Evolutionary conservation across 768 basidiomycete species (phyloP).

Genomic region (Pulveroboletus ravenelii): DNA sequence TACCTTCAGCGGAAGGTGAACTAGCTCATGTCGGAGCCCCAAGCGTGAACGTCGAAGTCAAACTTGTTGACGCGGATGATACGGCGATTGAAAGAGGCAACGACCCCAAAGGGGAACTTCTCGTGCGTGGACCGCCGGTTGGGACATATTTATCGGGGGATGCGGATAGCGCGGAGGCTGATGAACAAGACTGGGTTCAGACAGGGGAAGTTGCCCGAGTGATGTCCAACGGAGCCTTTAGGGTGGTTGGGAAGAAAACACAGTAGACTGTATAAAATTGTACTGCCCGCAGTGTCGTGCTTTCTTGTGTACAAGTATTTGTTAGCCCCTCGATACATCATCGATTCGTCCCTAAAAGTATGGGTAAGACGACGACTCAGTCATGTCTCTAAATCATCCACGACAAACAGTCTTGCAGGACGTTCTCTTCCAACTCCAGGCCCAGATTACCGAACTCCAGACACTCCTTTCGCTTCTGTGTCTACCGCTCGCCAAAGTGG

Average conservation of each 20-base stretch:
- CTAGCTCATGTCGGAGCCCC: slow-evolving; percentile 68
- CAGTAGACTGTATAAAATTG: neutral
- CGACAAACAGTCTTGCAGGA: slow-evolving; percentile 24
- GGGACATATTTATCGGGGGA: slow-evolving; percentile 40
- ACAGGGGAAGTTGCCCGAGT: slow-evolving; percentile 44
- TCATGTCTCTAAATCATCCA: slow-evolving; percentile 11
- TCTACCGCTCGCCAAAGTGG: slow-evolving; percentile 52
- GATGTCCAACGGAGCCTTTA: slow-evolving; percentile 66
- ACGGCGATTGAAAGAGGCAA: slow-evolving; percentile 55
- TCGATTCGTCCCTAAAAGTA: neutral
- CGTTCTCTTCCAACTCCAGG: slow-evolving; percentile 41
- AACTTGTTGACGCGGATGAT: slow-evolving; percentile 69
- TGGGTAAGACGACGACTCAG: neutral
- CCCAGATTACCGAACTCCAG: slow-evolving; percentile 44
- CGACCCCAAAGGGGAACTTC: slow-evolving; percentile 59
- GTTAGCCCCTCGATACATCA: neutral
- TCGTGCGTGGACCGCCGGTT: slow-evolving; percentile 71
- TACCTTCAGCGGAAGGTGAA: slow-evolving; percentile 38
- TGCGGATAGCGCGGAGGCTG: slow-evolving; percentile 36
- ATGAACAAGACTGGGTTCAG: slow-evolving; percentile 40
- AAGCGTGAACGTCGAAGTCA: slow-evolving; percentile 78
- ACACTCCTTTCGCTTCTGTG: slow-evolving; percentile 53
- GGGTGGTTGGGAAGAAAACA: slow-evolving; percentile 18
- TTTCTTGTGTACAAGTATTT: neutral
- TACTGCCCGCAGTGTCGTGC: neutral